These are phyloP conservation scores for Infundibulicybe gibba DNA, from an alignment of 768 basidiomycete genomes.

Conservation along the genomic window DNA sequence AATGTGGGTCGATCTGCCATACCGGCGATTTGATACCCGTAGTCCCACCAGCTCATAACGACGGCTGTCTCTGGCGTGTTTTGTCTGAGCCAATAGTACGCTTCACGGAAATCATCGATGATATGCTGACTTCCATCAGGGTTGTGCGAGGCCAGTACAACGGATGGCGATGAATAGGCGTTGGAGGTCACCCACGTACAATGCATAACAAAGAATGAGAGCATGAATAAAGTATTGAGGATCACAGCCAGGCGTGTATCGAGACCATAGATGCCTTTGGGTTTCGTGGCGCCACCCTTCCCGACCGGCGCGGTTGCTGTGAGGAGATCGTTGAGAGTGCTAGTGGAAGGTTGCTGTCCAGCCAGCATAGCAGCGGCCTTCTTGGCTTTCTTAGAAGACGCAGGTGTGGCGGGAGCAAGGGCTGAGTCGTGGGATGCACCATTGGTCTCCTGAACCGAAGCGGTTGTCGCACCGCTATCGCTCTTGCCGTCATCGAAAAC, in stretches of 20 bases:
- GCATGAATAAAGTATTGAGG: slow-evolving; percentile 69
- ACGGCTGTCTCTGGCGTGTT: slow-evolving; percentile 92
- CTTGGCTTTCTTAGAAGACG: slow-evolving; percentile 53
- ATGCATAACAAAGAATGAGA: slow-evolving; percentile 90
- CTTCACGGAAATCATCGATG: slow-evolving; percentile 99
- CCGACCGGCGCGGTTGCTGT: slow-evolving; percentile 29
- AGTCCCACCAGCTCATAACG: slow-evolving; percentile 99
- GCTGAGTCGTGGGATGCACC: slow-evolving; percentile 23
- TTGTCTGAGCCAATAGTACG: slow-evolving; percentile 97
- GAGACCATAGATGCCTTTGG: slow-evolving; percentile 75
- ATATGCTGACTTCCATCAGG: slow-evolving; percentile 88
- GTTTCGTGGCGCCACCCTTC: slow-evolving; percentile 28
- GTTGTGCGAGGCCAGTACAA: slow-evolving; percentile 79
- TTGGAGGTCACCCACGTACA: slow-evolving; percentile 95
- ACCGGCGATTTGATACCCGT: slow-evolving; percentile 98
- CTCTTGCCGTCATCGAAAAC: slow-evolving; percentile 25
- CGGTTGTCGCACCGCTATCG: slow-evolving; percentile 17
- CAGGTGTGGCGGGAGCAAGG: slow-evolving; percentile 25
- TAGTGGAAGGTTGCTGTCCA: slow-evolving; percentile 13
- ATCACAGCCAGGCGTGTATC: slow-evolving; percentile 81
- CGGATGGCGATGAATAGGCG: slow-evolving; percentile 97
- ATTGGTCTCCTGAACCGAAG: slow-evolving; percentile 12
- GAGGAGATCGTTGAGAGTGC: slow-evolving; percentile 36
- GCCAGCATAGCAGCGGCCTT: slow-evolving; percentile 32
- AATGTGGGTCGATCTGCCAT: slow-evolving; percentile 96